Evolutionary conservation across 495 filamentous ascomycete species (phyloP).

Genomic region (Bryoglossum gracile): DNA sequence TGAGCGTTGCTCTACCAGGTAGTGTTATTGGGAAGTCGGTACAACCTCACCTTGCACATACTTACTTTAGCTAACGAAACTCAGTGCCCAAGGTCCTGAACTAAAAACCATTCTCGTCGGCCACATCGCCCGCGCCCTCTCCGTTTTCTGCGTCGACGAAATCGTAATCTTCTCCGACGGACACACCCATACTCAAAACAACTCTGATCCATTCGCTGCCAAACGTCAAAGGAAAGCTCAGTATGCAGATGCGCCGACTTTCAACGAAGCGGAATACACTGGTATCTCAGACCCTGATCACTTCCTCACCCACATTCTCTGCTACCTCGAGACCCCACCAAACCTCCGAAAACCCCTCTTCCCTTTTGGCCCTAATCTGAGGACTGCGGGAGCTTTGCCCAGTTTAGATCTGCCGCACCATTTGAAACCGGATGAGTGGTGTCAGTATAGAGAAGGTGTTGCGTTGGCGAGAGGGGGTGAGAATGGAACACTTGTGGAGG

Average conservation of each 20-base stretch:
- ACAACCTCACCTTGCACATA: not conserved
- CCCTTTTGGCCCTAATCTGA: slow-evolving; percentile 62
- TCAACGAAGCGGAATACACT: slow-evolving; percentile 47
- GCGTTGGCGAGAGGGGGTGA: slow-evolving; percentile 27
- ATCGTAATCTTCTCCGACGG: slow-evolving; percentile 66
- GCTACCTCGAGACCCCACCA: slow-evolving; percentile 69
- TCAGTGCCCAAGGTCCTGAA: slow-evolving; percentile 51
- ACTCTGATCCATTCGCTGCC: too few species aligned
- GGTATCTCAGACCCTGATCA: slow-evolving; percentile 58
- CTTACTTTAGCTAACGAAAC: not conserved
- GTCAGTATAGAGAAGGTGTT: slow-evolving; percentile 65
- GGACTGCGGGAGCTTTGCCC: slow-evolving; percentile 54
- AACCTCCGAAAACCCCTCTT: slow-evolving; percentile 63
- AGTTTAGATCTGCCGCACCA: slow-evolving; percentile 75
- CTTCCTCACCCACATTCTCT: slow-evolving; percentile 64
- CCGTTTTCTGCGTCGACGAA: slow-evolving; percentile 74
- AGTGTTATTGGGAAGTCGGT: slow-evolving; percentile 52
- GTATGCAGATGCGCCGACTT: slow-evolving; percentile 30
- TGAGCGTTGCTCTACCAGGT: slow-evolving; percentile 52
- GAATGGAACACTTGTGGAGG: slow-evolving; percentile 48
- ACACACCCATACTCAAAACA: slow-evolving; percentile 12
- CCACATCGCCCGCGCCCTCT: slow-evolving; percentile 61
- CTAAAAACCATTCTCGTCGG: slow-evolving; percentile 58
- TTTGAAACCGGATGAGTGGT: slow-evolving; percentile 46
- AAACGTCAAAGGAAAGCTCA: slow-evolving; percentile 19